Percentiles rank a stretch among this genome's conserved stretches.
These are phyloP conservation scores for Murraya paniculata DNA, from an alignment of 345 rosid species.

Conservation along the genomic window DNA sequence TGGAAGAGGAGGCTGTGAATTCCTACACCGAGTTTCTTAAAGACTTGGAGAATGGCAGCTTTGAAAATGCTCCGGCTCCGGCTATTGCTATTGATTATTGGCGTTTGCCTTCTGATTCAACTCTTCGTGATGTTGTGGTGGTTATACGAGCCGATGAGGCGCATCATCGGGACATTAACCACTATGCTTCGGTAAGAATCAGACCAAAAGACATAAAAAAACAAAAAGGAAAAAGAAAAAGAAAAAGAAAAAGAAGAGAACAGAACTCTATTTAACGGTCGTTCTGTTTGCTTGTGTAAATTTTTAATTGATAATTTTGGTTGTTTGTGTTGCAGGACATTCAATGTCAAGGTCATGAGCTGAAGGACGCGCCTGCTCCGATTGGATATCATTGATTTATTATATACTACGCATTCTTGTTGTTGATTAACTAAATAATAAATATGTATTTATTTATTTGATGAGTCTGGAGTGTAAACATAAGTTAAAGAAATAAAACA, in stretches of 20 bases:
- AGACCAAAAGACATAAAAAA: too few species aligned
- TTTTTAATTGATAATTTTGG: background rate
- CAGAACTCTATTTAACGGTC: too few species aligned
- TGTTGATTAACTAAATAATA: too few species aligned
- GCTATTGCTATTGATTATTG: constrained; percentile 67
- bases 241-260: too few species aligned
- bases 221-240: too few species aligned
- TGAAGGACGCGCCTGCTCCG: constrained; percentile 58
- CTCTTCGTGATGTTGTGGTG: constrained; percentile 53
- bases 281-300: background rate
- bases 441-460: too few species aligned
- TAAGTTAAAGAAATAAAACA: too few species aligned
- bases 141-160: constrained; percentile 71
- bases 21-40: constrained; percentile 58
- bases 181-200: constrained; percentile 53
- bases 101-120: constrained; percentile 52
- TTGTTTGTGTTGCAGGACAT: constrained; percentile 39
- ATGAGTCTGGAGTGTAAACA: too few species aligned
- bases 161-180: constrained; percentile 62
- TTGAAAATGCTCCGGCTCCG: constrained; percentile 52
- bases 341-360: constrained; percentile 48
- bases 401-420: background rate
- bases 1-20: constrained; percentile 63
- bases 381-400: constrained; percentile 41
- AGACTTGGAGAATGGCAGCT: constrained; percentile 53